These are phyloP conservation scores for Sophora flavescens DNA, from an alignment of 306 rosid species.

Conservation along the genomic window DNA sequence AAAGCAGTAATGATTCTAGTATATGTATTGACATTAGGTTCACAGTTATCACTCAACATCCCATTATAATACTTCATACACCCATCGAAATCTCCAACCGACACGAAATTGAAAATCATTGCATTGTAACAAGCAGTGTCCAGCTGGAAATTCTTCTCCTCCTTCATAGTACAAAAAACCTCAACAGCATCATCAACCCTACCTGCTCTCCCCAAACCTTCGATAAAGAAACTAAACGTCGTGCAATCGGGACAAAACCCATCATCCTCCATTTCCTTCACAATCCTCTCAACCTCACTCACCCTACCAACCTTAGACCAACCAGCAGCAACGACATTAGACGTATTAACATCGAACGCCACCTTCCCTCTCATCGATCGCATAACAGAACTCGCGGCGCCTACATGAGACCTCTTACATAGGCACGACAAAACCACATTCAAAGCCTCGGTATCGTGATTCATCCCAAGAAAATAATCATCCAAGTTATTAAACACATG, in stretches of 20 bases:
- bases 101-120: conserved; percentile 72
- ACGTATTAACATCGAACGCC: conserved; percentile 54
- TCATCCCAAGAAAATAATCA: conserved; percentile 59
- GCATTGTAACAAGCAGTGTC: conserved; percentile 66
- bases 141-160: conserved; percentile 54
- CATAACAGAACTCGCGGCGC: conserved; percentile 60
- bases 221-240: conserved; percentile 60
- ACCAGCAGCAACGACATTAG: conserved; percentile 67
- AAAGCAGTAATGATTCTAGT: conserved; percentile 63
- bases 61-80: conserved; percentile 63
- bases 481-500: conserved; percentile 61
- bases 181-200: conserved; percentile 63
- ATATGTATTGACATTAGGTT: conserved; percentile 69
- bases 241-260: conserved; percentile 65
- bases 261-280: conserved; percentile 67
- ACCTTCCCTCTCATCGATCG: conserved; percentile 68
- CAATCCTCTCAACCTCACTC: conserved; percentile 62
- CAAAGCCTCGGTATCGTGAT: conserved; percentile 59
- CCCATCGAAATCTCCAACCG: conserved; percentile 60
- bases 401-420: conserved; percentile 71
- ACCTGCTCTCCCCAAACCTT: conserved; percentile 85
- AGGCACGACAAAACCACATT: conserved; percentile 69
- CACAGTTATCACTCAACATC: conserved; percentile 64
- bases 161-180: conserved; percentile 64
- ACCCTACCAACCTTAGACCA: conserved; percentile 79